Evolutionary conservation across 1,139 yeast genomes (phyloP).

Genomic region (Taphrina deformans): DNA sequence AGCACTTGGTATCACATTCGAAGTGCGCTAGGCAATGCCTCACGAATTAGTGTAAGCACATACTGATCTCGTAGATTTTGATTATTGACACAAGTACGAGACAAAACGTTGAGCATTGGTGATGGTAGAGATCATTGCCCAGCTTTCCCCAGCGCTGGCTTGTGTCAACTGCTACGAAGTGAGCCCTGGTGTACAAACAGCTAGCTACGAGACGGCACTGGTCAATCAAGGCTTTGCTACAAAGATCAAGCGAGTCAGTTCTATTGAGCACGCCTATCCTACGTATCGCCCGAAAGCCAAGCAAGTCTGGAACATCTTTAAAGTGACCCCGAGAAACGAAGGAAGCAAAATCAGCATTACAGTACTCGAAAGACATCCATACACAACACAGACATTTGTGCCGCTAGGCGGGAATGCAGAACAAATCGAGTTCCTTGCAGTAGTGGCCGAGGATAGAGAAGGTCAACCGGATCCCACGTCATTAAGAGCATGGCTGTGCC

Average conservation of each 20-base stretch:
- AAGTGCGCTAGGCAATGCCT: too few species aligned
- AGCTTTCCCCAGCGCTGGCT: neutral
- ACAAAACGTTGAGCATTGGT: too few species aligned
- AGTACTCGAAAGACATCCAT: constrained; percentile 88
- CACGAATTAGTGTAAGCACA: too few species aligned
- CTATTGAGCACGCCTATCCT: neutral
- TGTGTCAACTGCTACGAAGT: neutral
- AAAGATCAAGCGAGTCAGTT: constrained; percentile 18
- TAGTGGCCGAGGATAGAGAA: constrained; percentile 65
- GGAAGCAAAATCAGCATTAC: neutral
- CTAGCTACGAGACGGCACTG: neutral
- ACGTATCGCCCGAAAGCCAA: constrained; percentile 3
- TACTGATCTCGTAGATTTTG: too few species aligned
- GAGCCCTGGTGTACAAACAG: neutral
- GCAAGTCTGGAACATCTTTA: constrained; percentile 33
- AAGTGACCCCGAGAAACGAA: constrained; percentile 1
- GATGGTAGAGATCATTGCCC: neutral
- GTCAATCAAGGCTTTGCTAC: constrained; percentile 25
- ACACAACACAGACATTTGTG: constrained; percentile 81
- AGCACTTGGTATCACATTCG: too few species aligned
- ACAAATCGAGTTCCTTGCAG: constrained; percentile 66
- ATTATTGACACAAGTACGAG: too few species aligned
- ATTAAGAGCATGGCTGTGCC: constrained; percentile 66
- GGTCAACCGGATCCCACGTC: constrained; percentile 62
- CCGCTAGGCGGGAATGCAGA: constrained; percentile 72